Percentiles rank a stretch among this genome's conserved stretches.
phyloP scores from a whole-genome alignment of 345 rosid genomes.

The Passiflora organensis region DNA sequence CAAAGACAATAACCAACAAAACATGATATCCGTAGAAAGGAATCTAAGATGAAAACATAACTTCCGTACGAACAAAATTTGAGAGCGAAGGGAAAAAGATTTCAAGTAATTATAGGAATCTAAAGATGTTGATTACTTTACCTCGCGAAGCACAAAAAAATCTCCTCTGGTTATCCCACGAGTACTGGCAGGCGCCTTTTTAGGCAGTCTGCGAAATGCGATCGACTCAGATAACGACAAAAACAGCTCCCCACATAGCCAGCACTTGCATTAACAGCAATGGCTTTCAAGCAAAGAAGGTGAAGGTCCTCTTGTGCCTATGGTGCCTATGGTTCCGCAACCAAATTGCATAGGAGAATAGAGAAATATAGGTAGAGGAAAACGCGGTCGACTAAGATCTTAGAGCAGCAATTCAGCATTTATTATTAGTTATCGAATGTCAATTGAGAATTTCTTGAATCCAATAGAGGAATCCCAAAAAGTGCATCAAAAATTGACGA shows the following conservation, averaged over 20 bases:
- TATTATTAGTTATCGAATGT: too few species aligned
- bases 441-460: too few species aligned
- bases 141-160: constrained; percentile 88
- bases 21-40: not conserved
- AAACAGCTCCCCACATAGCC: constrained; percentile 65
- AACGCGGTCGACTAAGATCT: too few species aligned
- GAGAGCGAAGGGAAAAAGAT: not conserved
- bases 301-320: constrained; percentile 53
- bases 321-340: constrained; percentile 52
- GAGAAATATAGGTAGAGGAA: too few species aligned
- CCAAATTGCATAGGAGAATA: constrained; percentile 26
- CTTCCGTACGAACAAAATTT: too few species aligned
- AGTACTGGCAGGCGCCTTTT: constrained; percentile 80
- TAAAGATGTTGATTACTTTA: constrained; percentile 78
- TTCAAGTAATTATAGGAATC: constrained; percentile 62
- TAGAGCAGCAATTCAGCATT: too few species aligned
- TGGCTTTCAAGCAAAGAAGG: constrained; percentile 73
- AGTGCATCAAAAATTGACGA: too few species aligned
- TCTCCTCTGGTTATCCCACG: constrained; percentile 93
- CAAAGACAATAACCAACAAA: constrained; percentile 29
- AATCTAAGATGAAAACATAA: not conserved
- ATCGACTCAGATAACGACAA: constrained; percentile 88
- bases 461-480: too few species aligned
- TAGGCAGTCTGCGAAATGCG: constrained; percentile 78
- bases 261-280: constrained; percentile 67